Evolutionary conservation across 139 green algal genomes (phyloP), one percentile per base, ranked within the genome.

Genomic region (Chlorella vulgaris): DNA sequence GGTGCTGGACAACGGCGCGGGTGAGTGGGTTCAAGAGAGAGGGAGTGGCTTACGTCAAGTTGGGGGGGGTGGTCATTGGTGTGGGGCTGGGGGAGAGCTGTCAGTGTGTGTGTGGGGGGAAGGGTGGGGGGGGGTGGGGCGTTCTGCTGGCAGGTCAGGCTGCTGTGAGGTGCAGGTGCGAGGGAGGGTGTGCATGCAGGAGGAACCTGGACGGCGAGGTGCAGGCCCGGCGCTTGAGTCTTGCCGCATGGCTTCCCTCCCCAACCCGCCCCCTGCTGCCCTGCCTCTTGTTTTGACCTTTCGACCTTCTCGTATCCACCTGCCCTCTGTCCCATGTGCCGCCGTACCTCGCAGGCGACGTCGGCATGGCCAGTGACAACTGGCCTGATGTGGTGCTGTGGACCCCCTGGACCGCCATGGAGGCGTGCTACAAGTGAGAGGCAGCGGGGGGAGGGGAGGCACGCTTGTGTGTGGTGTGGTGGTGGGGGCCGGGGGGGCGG

Each of bases 1-100:
- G 36, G 85, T 94, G 78, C 91, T 99, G 60, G 92, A 96, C 81
- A 91, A 93, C 26, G 94, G 94, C 53, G 92, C 83, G 35, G 91
- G 90, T 87, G 73, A 65, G 67, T 28, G 7, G 1, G 19, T n/a
- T n/a, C n/a, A n/a, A n/a, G n/a, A n/a, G n/a, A n/a, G n/a, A n/a
- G n/a, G n/a, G n/a, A n/a, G n/a, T n/a, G n/a, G n/a, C n/a, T 31
- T 47, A 3, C 43, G 35, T 10, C 13, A n/a, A 3, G 60, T 8
- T 26, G 26, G 24, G 60, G 60, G 21, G 8, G 10, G 60, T 3
- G 26, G 60, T 36, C 15, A 31, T 19, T 3, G 60, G 60, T 26
- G 15, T n/a, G 60, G 60, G 21, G n/a, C 18, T 3, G 31, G 19
- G 19, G 29, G 60, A 3, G 21, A n/a, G 60, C 15, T 31, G 60